Base-by-base conservation (phyloP, 305 asterid genomes). In the Rubia tinctorum region DNA sequence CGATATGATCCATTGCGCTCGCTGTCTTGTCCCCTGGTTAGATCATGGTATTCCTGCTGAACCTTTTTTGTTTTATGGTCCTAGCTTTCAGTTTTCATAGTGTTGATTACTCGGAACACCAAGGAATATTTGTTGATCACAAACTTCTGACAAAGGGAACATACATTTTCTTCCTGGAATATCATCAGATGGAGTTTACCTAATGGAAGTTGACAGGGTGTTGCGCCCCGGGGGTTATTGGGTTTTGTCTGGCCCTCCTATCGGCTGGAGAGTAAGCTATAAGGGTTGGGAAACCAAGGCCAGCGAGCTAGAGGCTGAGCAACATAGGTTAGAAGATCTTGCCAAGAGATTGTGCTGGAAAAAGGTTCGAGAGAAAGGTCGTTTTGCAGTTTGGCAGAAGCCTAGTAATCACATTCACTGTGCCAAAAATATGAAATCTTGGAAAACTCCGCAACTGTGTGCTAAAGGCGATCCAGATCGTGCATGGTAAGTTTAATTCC, bases 291-390 rank as follows among this genome's bases (percentile, higher is more conserved):
- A 79, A 44, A 80, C 96, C 72, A 73, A 87, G 0, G 78, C 60
- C 69, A 91, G 84, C 9, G 95, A 87, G 43, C 71, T 90, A 56
- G 82, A 87, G 30, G 85, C 88, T 6, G 96, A 91, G 81, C 94
- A 89, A 71, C 77, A 69, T 82, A 81, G 76, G 40, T 85, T 89
- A 22, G 90, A 89, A 86, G 83, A 85, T 2, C 86, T 89, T 4
- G 87, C 92, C 12, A 86, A 56, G 76, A 84, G 88, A 60, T 80
- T 91, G 42, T 91, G 97, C 73, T 91, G 97, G 97, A 87, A 86
- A 43, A 91, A 91, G 77, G 34, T 91, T 64, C 84, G 84, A 13
- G 87, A 89, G 84, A 89, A 73, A 74, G 81, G 82, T 2, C 90
- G 86, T 12, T 82, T 91, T 13, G 82, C 97, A 1, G 85, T 91